These are phyloP conservation scores for Leccinum rimulosum DNA, from an alignment of 768 basidiomycete genomes.

Conservation along the genomic window DNA sequence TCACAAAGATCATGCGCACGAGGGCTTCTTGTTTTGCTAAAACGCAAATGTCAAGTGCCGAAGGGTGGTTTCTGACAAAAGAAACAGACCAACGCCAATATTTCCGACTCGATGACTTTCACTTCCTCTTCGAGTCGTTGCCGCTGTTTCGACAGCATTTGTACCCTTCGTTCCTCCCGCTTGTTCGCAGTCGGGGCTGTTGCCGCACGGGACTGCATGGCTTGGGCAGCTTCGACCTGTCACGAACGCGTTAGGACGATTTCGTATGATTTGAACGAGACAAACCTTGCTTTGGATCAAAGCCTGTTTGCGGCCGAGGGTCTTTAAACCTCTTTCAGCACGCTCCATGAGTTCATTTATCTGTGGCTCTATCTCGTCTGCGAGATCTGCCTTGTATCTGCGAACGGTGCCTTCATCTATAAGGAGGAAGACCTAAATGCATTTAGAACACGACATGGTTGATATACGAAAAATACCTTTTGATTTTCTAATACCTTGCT, in stretches of 20 bases:
- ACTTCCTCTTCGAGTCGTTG: conserved; percentile 67
- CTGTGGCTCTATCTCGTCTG: conserved; percentile 79
- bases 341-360: conserved; percentile 71
- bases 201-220: conserved; percentile 38
- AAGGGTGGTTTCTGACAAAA: background rate
- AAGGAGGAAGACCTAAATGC: conserved; percentile 66
- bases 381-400: conserved; percentile 70
- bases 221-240: conserved; percentile 56
- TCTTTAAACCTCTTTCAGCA: conserved; percentile 64
- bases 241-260: background rate
- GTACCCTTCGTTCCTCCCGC: conserved; percentile 62
- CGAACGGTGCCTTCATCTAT: conserved; percentile 71
- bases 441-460: conserved; percentile 4
- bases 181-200: conserved; percentile 57
- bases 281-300: conserved; percentile 62
- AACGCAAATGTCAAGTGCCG: conserved; percentile 6
- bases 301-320: conserved; percentile 60
- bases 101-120: conserved; percentile 56
- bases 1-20: background rate
- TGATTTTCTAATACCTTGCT: conserved; percentile 64
- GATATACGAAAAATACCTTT: conserved; percentile 40
- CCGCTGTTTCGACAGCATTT: conserved; percentile 62
- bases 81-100: conserved; percentile 49
- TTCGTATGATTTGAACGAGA: background rate
- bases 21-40: conserved; percentile 23